Evolutionary conservation across 2,329 filamentous ascomycete species (phyloP), one percentile per base, ranked within the genome.

Genomic region (Penicillium sp.): DNA sequence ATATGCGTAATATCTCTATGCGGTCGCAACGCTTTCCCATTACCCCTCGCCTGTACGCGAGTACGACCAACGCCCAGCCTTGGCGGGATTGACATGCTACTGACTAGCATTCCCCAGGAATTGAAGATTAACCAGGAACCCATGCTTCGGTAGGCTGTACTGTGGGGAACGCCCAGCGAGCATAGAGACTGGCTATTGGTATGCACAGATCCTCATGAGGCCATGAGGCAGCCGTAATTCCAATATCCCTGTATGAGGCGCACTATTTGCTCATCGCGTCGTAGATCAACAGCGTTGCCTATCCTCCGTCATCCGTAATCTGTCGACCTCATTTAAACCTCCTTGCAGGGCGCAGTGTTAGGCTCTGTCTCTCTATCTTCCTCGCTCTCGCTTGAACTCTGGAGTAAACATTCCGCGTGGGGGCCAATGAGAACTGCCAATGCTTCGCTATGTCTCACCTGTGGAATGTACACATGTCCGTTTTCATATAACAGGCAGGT

Each of bases 101-200:
- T 16, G 34, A 48, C 41, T 34, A 40, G 44, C 44, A 53, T 53
- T 53, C 50, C 50, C 50, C 50, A 53, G 50, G 5, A 41, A 40
- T 53, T 40, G 9, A 14, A 32, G 16, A 9, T 46, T 32, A 18
- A 47, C 43, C 36, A 47, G 36, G 27, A 35, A 18, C 23, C 38
- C n/a, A 42, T 44, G 19, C n/a, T 29, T 29, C 4, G 13, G 27
- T n/a, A 47, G 50, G 50, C 36, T 47, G 29, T 35, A 43, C 3
- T 7, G 43, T 52, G 50, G 50, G 11, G 35, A 39, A 47, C 19
- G 11, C n/a, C 16, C 11, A 39, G n/a, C 23, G 13, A 26, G 11
- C 23, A 32, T 46, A 11, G 16, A 10, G 14, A 43, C 27, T 32
- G 3, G 18, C 32, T 6, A 52, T 19, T 47, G 13, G 19, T 7